These are phyloP conservation scores for Vaccinium corymbosum DNA, from an alignment of 148 eudicot species.

Conservation along the genomic window DNA sequence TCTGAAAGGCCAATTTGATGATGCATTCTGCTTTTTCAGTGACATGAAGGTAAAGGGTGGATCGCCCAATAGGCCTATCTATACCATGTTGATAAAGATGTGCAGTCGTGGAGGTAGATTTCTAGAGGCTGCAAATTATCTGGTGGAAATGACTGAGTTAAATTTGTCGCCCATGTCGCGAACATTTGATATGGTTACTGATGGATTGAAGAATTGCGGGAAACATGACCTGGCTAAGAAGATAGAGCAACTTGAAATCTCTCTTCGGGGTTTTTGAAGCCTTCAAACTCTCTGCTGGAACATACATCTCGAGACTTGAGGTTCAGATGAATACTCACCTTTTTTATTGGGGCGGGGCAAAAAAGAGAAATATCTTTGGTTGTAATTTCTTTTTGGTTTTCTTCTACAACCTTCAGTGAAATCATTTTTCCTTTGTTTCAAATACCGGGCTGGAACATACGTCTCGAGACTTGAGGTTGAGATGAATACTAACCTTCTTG, in stretches of 20 bases:
- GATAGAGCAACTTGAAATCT: constrained; percentile 82
- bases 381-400: background rate
- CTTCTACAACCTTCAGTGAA: background rate
- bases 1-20: constrained; percentile 82
- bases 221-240: constrained; percentile 86
- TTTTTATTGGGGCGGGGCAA: background rate
- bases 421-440: background rate
- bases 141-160: constrained; percentile 93
- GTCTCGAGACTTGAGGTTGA: background rate
- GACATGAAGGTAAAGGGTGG: constrained; percentile 93
- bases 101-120: constrained; percentile 80
- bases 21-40: constrained; percentile 82
- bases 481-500: background rate
- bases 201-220: constrained; percentile 91
- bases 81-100: constrained; percentile 90
- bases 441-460: background rate
- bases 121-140: constrained; percentile 89
- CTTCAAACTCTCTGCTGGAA: background rate
- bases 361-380: background rate
- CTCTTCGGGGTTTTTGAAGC: constrained; percentile 43
- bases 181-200: constrained; percentile 92
- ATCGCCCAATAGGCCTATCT: constrained; percentile 81
- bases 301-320: background rate
- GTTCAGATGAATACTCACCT: background rate
- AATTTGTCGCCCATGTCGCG: constrained; percentile 62